Conservation (phyloP, 2,329 filamentous ascomycete genomes). For the Zasmidium cellare region DNA sequence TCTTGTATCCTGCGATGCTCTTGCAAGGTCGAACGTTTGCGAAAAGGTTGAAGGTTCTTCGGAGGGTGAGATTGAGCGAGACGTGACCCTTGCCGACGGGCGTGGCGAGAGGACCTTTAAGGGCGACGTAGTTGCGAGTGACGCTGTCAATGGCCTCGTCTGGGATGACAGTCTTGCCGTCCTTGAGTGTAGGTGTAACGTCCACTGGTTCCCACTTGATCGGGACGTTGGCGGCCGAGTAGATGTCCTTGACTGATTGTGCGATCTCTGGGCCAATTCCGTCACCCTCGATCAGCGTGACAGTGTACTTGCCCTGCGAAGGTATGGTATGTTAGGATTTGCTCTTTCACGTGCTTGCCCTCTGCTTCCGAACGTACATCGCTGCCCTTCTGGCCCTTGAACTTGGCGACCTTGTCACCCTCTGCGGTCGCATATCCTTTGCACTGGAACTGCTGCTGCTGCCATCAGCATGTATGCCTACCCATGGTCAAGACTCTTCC, state of each 20-base stretch:
- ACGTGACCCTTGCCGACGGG: conserved; percentile 98
- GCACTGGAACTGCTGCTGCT: conserved; percentile 13
- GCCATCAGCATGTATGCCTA: conserved; percentile 4
- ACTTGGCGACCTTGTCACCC: conserved; percentile 80
- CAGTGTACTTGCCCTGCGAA: conserved; percentile 83
- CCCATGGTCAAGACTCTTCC: background rate
- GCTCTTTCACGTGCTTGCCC: conserved; percentile 9
- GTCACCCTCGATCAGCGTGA: conserved; percentile 97
- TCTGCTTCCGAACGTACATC: conserved; percentile 61
- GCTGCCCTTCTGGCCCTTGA: conserved; percentile 84
- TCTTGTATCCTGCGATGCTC: conserved; percentile 97
- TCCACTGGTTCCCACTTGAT: conserved; percentile 97
- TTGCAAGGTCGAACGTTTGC: conserved; percentile 98
- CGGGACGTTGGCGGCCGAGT: conserved; percentile 90
- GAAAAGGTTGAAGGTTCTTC: conserved; percentile 99
- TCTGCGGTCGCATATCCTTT: conserved; percentile 41
- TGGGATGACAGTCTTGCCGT: conserved; percentile 94
- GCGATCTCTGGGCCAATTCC: conserved; percentile 96
- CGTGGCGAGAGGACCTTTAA: conserved; percentile 97
- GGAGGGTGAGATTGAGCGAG: conserved; percentile 96
- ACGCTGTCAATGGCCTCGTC: conserved; percentile 92
- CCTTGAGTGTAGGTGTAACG: conserved; percentile 88
- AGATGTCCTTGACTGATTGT: conserved; percentile 98
- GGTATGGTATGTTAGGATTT: conserved; percentile 9
- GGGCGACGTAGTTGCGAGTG: conserved; percentile 90